A percentile compares a stretch with the other conserved stretches of the same genome.
phyloP scores from a whole-genome alignment of 2,329 filamentous ascomycete genomes.

The Trichoderma harzianum region DNA sequence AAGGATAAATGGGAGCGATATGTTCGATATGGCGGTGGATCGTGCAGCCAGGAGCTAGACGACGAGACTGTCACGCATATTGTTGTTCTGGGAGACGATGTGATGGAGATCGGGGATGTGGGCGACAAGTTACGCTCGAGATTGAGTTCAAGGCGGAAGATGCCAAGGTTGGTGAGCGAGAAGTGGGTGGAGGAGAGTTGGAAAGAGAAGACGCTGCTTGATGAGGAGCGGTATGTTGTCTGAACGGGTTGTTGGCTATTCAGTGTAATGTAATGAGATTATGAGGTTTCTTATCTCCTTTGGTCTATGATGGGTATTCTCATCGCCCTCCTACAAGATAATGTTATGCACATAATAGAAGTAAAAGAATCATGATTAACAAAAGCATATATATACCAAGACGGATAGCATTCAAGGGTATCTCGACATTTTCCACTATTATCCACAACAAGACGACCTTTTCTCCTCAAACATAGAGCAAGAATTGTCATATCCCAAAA shows the following conservation, averaged over 20 bases:
- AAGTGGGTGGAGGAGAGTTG: conserved; percentile 80
- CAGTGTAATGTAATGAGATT: background rate
- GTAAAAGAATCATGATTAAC: background rate
- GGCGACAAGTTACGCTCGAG: conserved; percentile 44
- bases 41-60: conserved; percentile 47
- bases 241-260: background rate
- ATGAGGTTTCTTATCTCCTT: background rate
- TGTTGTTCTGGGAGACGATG: conserved; percentile 47
- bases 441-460: background rate
- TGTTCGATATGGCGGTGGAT: conserved; percentile 67
- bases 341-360: background rate
- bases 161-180: conserved; percentile 67
- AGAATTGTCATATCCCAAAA: background rate
- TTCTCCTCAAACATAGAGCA: background rate
- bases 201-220: conserved; percentile 71
- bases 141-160: conserved; percentile 43
- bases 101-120: conserved; percentile 36
- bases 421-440: background rate
- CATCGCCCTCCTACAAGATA: background rate
- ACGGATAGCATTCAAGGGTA: background rate
- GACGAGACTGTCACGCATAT: conserved; percentile 67
- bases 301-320: background rate
- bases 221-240: conserved; percentile 64
- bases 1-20: conserved; percentile 51
- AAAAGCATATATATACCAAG: background rate